Percentiles rank a stretch among this genome's conserved stretches.
These are phyloP conservation scores for Venturia aucupariae DNA, from an alignment of 2,329 filamentous ascomycete genomes.

Conservation along the genomic window DNA sequence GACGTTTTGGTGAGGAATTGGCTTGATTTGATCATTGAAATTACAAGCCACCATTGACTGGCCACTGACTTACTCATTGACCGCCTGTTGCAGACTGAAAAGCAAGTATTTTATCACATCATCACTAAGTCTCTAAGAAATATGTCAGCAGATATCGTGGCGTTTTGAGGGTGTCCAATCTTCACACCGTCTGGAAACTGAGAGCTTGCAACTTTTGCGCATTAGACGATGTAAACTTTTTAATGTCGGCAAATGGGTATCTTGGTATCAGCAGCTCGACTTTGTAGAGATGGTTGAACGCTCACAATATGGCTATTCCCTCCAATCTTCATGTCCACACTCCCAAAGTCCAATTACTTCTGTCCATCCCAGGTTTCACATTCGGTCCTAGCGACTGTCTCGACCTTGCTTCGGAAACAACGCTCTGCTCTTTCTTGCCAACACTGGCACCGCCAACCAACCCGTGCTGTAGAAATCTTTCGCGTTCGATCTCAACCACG, in stretches of 20 bases:
- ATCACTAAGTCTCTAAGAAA: too few species aligned
- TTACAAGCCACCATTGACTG: too few species aligned
- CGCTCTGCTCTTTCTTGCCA: slow-evolving; percentile 2
- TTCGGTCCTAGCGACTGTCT: slow-evolving; percentile 1
- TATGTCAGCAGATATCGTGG: too few species aligned
- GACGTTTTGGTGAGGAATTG: too few species aligned
- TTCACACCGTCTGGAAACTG: too few species aligned
- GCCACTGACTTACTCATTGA: too few species aligned
- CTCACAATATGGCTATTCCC: background rate
- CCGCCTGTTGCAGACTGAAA: too few species aligned
- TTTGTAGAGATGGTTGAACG: background rate
- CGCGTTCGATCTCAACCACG: slow-evolving; percentile 60
- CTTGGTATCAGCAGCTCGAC: background rate
- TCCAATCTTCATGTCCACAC: background rate
- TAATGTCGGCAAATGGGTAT: background rate
- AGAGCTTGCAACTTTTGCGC: too few species aligned
- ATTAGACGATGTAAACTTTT: background rate
- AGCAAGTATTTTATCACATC: too few species aligned
- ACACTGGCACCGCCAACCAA: slow-evolving; percentile 9
- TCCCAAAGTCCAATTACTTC: background rate
- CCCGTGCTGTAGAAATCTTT: slow-evolving; percentile 47
- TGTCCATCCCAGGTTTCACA: background rate
- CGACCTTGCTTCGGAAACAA: slow-evolving; percentile 1
- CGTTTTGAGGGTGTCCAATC: too few species aligned
- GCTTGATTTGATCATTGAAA: too few species aligned